phyloP scores from a whole-genome alignment of 139 green algal species.

The Tetraselmis striata region DNA sequence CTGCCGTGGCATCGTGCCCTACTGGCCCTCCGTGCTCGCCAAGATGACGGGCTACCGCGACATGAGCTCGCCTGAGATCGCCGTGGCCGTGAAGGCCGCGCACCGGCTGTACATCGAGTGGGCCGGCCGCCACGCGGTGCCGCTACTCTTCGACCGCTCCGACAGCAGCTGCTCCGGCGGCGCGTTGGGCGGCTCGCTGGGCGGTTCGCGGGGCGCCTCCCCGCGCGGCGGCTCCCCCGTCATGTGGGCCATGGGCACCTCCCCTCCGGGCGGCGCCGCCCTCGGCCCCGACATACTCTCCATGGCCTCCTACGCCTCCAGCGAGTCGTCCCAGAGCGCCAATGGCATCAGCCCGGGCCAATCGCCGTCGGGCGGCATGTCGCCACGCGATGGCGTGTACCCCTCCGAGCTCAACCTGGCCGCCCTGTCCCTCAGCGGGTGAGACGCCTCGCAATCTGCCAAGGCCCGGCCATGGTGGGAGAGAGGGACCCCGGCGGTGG shows the following conservation, averaged over 20 bases:
- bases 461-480: too few species aligned
- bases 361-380: background rate
- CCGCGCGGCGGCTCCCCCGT: background rate
- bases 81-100: constrained; percentile 62
- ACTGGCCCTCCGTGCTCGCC: constrained; percentile 75
- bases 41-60: constrained; percentile 74
- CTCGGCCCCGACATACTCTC: too few species aligned
- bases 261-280: too few species aligned
- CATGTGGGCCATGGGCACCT: background rate
- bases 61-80: constrained; percentile 65
- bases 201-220: background rate
- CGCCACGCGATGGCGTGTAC: background rate
- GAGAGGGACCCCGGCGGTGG: too few species aligned
- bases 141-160: background rate
- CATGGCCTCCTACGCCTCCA: background rate
- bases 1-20: constrained; percentile 66
- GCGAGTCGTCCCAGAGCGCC: background rate
- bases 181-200: background rate
- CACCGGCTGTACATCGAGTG: constrained; percentile 49
- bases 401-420: background rate
- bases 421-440: background rate
- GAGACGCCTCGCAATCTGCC: too few species aligned
- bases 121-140: background rate
- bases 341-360: background rate
- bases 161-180: background rate